Conservation (phyloP, 495 filamentous ascomycete genomes). For the Penicillium lagena region DNA sequence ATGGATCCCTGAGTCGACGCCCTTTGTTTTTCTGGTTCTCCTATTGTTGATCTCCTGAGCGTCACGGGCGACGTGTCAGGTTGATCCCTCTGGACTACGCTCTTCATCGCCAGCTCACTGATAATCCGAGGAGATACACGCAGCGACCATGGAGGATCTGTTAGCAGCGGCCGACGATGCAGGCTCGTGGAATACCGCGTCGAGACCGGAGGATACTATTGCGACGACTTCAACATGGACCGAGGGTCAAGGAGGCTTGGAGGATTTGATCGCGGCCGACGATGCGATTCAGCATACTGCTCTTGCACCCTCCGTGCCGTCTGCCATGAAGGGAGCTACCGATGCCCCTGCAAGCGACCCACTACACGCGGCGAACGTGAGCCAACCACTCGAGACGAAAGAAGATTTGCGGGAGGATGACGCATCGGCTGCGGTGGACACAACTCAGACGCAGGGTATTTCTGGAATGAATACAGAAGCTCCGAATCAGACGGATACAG, state of each 20-base stretch:
- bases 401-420: neutral
- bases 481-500: neutral
- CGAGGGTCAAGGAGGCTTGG: neutral
- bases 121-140: constrained; percentile 3
- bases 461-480: neutral
- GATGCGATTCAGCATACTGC: constrained; percentile 1
- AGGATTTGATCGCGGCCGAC: constrained; percentile 7
- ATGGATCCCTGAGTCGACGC: constrained; percentile 15
- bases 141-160: constrained; percentile 12
- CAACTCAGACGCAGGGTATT: neutral
- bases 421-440: constrained; percentile 1
- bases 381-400: constrained; percentile 2
- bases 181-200: constrained; percentile 37
- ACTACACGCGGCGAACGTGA: constrained; percentile 3
- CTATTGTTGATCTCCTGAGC: constrained; percentile 22
- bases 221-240: constrained; percentile 1
- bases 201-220: constrained; percentile 22
- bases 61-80: constrained; percentile 28
- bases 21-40: constrained; percentile 2
- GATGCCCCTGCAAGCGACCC: constrained; percentile 16
- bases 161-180: constrained; percentile 14
- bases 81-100: constrained; percentile 10
- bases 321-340: neutral
- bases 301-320: neutral
- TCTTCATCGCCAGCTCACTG: constrained; percentile 2